A percentile compares a stretch with the other conserved stretches of the same genome.
These are phyloP conservation scores for Amanita thiersii DNA, from an alignment of 768 basidiomycete species.

Conservation along the genomic window DNA sequence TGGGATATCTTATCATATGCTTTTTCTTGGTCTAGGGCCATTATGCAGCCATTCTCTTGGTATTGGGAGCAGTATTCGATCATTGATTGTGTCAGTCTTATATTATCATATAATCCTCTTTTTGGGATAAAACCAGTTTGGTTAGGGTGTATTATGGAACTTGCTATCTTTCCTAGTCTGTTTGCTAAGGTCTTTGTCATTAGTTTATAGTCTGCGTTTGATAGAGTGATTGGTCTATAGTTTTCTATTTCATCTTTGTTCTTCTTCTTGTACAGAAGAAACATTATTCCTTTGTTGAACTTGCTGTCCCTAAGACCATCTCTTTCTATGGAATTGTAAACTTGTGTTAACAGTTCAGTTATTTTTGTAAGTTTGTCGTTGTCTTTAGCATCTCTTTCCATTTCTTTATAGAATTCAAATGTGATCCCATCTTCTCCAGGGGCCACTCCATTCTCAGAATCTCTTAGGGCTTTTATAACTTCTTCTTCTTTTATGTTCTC, in stretches of 20 bases:
- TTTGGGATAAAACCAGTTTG: slow-evolving; percentile 32
- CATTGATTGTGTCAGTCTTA: slow-evolving; percentile 17
- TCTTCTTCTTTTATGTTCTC: slow-evolving; percentile 10
- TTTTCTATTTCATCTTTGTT: slow-evolving; percentile 21
- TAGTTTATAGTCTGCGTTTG: slow-evolving; percentile 29
- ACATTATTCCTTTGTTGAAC: slow-evolving; percentile 27
- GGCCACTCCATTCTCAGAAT: slow-evolving; percentile 13
- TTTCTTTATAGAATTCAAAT: slow-evolving; percentile 16
- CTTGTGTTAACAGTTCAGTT: slow-evolving; percentile 4
- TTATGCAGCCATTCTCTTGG: slow-evolving; percentile 18
- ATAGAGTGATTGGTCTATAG: slow-evolving; percentile 28
- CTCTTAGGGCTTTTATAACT: slow-evolving; percentile 10
- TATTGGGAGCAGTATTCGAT: slow-evolving; percentile 15
- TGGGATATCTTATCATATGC: slow-evolving; percentile 28
- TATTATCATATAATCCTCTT: slow-evolving; percentile 23
- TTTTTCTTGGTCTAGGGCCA: slow-evolving; percentile 30
- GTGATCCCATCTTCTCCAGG: slow-evolving; percentile 17
- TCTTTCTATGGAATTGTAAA: slow-evolving; percentile 20
- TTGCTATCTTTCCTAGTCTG: slow-evolving; percentile 12
- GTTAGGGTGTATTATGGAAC: slow-evolving; percentile 20
- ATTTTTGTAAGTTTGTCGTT: slow-evolving; percentile 11
- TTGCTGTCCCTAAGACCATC: slow-evolving; percentile 11
- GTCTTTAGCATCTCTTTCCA: not conserved
- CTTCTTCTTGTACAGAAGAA: slow-evolving; percentile 34
- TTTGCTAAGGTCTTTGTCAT: slow-evolving; percentile 19